phyloP scores from a whole-genome alignment of 306 rosid species.

The Quillaja saponaria region DNA sequence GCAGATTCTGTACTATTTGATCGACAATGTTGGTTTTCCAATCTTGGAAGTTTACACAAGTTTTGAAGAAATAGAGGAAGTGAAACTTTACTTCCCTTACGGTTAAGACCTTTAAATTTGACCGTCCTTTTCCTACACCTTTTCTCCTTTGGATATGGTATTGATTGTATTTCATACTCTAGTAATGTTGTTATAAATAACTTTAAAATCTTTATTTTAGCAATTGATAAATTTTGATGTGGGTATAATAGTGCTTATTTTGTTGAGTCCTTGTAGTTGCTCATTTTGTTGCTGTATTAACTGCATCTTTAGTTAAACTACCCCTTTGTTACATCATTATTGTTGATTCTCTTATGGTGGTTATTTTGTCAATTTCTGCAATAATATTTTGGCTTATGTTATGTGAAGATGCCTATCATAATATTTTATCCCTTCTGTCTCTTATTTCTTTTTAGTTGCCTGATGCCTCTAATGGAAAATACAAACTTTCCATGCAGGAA shows the following conservation, averaged over 20 bases:
- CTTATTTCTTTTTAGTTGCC: slow-evolving; percentile 11
- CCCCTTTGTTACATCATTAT: neutral
- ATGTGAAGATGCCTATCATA: slow-evolving; percentile 19
- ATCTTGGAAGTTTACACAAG: too few relatives aligned
- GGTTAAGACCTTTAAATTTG: slow-evolving; percentile 1
- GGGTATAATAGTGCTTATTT: neutral
- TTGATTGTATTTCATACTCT: neutral
- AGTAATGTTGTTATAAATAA: neutral
- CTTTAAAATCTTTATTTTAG: slow-evolving; percentile 9
- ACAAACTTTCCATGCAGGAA: slow-evolving; percentile 53
- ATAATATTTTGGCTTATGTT: slow-evolving; percentile 6
- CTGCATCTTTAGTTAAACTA: neutral
- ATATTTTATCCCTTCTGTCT: neutral
- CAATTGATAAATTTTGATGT: neutral
- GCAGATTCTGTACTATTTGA: too few relatives aligned
- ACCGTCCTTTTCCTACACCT: slow-evolving; percentile 10
- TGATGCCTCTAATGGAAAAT: slow-evolving; percentile 30
- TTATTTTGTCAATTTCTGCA: neutral
- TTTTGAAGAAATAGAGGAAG: too few relatives aligned
- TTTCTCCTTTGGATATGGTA: neutral
- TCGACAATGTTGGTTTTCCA: too few relatives aligned
- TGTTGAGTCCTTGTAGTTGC: slow-evolving; percentile 2
- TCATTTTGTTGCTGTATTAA: neutral
- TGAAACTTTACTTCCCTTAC: neutral
- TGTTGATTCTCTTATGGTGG: neutral